Conservation (phyloP, 306 rosid species). For the Quercus robur region DNA sequence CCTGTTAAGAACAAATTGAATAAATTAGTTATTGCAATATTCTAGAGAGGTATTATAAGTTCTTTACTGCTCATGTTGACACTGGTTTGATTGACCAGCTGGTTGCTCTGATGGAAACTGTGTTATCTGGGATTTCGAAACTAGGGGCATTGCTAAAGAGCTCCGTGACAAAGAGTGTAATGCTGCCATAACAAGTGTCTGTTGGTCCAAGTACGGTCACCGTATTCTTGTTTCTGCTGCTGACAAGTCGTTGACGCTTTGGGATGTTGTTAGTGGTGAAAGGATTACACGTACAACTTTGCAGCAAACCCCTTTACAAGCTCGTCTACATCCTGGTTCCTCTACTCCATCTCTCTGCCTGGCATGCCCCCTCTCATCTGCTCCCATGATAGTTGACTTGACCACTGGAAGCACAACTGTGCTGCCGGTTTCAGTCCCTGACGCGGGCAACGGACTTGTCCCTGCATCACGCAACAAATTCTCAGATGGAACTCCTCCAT, state of each 20-base stretch:
- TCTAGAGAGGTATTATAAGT: not conserved
- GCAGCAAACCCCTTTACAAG: slow-evolving; percentile 83
- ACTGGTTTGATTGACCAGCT: slow-evolving; percentile 52
- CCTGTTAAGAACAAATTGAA: not conserved
- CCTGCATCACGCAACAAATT: slow-evolving; percentile 68
- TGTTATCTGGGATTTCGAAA: slow-evolving; percentile 91
- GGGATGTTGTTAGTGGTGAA: slow-evolving; percentile 81
- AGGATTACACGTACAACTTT: slow-evolving; percentile 53
- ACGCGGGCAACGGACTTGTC: slow-evolving; percentile 34
- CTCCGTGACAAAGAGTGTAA: slow-evolving; percentile 72
- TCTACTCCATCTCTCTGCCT: slow-evolving; percentile 75
- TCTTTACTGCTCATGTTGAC: slow-evolving; percentile 17
- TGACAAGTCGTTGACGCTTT: slow-evolving; percentile 76
- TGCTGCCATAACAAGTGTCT: slow-evolving; percentile 65
- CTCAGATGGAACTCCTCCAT: slow-evolving; percentile 71
- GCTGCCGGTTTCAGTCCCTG: slow-evolving; percentile 72
- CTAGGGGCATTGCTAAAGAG: slow-evolving; percentile 91
- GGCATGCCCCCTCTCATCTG: slow-evolving; percentile 92
- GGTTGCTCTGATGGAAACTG: slow-evolving; percentile 97
- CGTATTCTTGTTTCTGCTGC: slow-evolving; percentile 83
- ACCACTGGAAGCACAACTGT: slow-evolving; percentile 58
- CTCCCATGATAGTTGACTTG: slow-evolving; percentile 93
- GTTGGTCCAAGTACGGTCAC: slow-evolving; percentile 74
- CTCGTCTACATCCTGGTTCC: slow-evolving; percentile 92
- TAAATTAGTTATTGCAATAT: slow-evolving; percentile 11